A percentile compares a stretch with the other conserved stretches of the same genome.
Evolutionary conservation across 306 rosid genomes (phyloP).

Genomic region (Prinsepia uniflora): DNA sequence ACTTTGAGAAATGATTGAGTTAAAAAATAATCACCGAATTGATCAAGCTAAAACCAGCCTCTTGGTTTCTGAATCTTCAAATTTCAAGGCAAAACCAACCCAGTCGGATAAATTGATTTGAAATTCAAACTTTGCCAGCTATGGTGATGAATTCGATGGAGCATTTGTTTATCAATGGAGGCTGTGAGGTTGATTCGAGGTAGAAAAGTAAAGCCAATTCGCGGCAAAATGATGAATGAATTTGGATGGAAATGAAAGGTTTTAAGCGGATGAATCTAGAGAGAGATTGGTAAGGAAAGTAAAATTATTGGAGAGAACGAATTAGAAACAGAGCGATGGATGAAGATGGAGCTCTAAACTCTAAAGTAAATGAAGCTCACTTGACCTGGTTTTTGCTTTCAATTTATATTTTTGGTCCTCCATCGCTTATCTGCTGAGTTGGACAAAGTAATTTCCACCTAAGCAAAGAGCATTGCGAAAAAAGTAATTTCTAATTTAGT

Average conservation of each 20-base stretch:
- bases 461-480: background rate
- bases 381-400: background rate
- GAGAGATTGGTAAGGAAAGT: background rate
- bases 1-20: background rate
- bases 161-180: background rate
- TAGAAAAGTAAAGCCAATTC: background rate
- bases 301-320: background rate
- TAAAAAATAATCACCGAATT: background rate
- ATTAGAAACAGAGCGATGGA: background rate
- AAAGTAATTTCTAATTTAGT: too few species aligned
- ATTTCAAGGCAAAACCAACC: background rate
- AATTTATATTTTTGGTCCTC: background rate
- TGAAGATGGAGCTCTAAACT: background rate
- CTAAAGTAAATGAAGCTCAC: background rate
- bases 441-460: conserved; percentile 3
- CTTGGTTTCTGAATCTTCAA: background rate
- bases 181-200: conserved; percentile 9
- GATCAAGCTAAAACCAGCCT: background rate
- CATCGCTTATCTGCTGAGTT: background rate
- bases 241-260: conserved; percentile 7
- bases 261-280: background rate
- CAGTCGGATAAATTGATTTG: background rate
- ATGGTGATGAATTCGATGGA: background rate
- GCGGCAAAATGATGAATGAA: background rate
- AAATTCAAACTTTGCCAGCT: background rate